phyloP scores from a whole-genome alignment of 2,329 filamentous ascomycete species.

The Monilinia polystroma region DNA sequence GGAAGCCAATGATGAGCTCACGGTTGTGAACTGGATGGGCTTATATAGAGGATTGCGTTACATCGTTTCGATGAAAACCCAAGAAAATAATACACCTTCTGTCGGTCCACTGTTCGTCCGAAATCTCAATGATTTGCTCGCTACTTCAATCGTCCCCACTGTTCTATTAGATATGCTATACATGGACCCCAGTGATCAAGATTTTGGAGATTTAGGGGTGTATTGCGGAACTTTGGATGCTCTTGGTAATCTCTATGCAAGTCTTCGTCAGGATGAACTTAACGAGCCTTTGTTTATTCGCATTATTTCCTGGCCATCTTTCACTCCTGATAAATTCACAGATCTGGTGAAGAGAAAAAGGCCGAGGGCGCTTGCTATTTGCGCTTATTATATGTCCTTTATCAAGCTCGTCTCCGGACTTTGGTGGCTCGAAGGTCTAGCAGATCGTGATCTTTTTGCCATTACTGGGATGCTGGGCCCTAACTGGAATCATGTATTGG shows the following conservation, averaged over 20 bases:
- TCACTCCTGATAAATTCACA: slow-evolving; percentile 20
- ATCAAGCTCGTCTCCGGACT: slow-evolving; percentile 28
- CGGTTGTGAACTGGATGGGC: slow-evolving; percentile 33
- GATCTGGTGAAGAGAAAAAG: slow-evolving; percentile 25
- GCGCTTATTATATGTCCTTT: slow-evolving; percentile 31
- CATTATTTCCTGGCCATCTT: slow-evolving; percentile 34
- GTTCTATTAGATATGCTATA: slow-evolving; percentile 33
- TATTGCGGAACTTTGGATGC: slow-evolving; percentile 35
- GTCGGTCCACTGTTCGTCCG: slow-evolving; percentile 35
- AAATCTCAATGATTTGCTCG: slow-evolving; percentile 27
- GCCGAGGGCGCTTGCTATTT: slow-evolving; percentile 30
- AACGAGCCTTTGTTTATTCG: slow-evolving; percentile 30
- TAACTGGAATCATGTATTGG: slow-evolving; percentile 25
- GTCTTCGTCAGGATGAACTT: slow-evolving; percentile 33
- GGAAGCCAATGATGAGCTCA: slow-evolving; percentile 29
- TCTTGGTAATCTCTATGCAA: slow-evolving; percentile 36
- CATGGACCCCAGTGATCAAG: slow-evolving; percentile 33
- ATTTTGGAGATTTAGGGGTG: slow-evolving; percentile 30
- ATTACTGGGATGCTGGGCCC: slow-evolving; percentile 24
- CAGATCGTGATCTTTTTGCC: slow-evolving; percentile 27
- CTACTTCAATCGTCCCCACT: slow-evolving; percentile 31
- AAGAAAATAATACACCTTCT: slow-evolving; percentile 17
- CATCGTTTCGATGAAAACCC: slow-evolving; percentile 16
- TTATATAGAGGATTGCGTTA: slow-evolving; percentile 31
- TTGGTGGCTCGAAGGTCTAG: slow-evolving; percentile 32